Conservation (phyloP, 257 asterid species). For the Rubia yunnanensis region DNA sequence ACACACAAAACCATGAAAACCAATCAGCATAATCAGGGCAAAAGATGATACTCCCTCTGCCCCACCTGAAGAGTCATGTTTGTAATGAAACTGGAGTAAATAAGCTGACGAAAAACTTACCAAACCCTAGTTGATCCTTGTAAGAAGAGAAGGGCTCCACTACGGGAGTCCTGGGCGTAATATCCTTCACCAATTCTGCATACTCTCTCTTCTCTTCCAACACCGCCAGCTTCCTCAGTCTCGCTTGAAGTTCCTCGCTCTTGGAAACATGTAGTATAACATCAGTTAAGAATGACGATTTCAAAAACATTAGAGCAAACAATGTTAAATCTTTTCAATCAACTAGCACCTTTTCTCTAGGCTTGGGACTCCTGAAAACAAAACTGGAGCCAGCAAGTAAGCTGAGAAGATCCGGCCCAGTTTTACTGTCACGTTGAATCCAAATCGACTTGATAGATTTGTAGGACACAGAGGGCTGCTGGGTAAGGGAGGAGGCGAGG, state of each 20-base stretch:
- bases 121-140: slow-evolving; percentile 93
- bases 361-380: slow-evolving; percentile 62
- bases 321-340: neutral
- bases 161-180: slow-evolving; percentile 54
- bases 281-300: neutral
- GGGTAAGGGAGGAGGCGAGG: slow-evolving; percentile 44
- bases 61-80: neutral
- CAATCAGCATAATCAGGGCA: neutral
- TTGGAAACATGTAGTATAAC: slow-evolving; percentile 10
- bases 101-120: slow-evolving; percentile 22
- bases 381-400: slow-evolving; percentile 48
- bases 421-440: slow-evolving; percentile 34
- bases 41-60: neutral
- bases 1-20: neutral
- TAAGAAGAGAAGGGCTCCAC: slow-evolving; percentile 90
- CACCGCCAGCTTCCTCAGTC: slow-evolving; percentile 67
- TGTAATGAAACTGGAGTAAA: neutral
- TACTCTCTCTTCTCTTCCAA: slow-evolving; percentile 77
- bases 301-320: neutral
- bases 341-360: slow-evolving; percentile 60
- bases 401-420: slow-evolving; percentile 35
- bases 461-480: slow-evolving; percentile 44
- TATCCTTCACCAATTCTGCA: slow-evolving; percentile 77
- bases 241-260: slow-evolving; percentile 68
- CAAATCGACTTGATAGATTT: slow-evolving; percentile 57